Percentiles rank a stretch among this genome's conserved stretches.
phyloP scores from a whole-genome alignment of 2,329 filamentous ascomycete genomes.

The Trichoderma koningiopsis region DNA sequence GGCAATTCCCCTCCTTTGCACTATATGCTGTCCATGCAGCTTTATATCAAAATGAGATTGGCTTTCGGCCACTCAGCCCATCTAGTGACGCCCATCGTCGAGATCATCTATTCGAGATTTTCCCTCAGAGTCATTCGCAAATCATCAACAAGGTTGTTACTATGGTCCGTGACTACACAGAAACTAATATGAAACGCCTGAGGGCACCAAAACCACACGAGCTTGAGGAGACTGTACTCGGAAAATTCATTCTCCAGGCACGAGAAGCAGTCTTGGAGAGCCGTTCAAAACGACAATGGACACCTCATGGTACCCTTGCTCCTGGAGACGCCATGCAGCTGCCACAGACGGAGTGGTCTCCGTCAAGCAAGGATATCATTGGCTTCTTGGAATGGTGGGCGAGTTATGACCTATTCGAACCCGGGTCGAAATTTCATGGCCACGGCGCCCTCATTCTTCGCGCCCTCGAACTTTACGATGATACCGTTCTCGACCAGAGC shows the following conservation, averaged over 20 bases:
- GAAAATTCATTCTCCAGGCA: constrained; percentile 53
- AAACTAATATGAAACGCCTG: constrained; percentile 28
- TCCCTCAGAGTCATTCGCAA: constrained; percentile 37
- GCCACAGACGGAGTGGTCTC: constrained; percentile 35
- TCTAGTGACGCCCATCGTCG: constrained; percentile 51
- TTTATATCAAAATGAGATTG: constrained; percentile 60
- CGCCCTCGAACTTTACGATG: constrained; percentile 60
- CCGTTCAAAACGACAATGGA: constrained; percentile 52
- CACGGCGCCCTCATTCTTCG: constrained; percentile 67
- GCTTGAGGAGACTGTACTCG: constrained; percentile 35
- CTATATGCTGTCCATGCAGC: constrained; percentile 73
- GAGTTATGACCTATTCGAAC: constrained; percentile 56
- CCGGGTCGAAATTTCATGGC: constrained; percentile 56
- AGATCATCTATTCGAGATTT: constrained; percentile 63
- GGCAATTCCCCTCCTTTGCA: constrained; percentile 48
- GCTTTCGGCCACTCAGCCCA: constrained; percentile 57
- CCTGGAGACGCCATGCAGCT: constrained; percentile 34
- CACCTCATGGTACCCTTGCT: constrained; percentile 50
- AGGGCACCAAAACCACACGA: constrained; percentile 28
- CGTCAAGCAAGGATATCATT: constrained; percentile 54
- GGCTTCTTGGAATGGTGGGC: constrained; percentile 71
- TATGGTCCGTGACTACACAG: constrained; percentile 40
- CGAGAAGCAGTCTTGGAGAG: constrained; percentile 53
- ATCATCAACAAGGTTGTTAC: constrained; percentile 37
- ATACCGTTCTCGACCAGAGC: constrained; percentile 44